Percentiles rank a stretch among this genome's conserved stretches.
These are phyloP conservation scores for Leccinum incarnatum DNA, from an alignment of 768 basidiomycete genomes.

Conservation along the genomic window DNA sequence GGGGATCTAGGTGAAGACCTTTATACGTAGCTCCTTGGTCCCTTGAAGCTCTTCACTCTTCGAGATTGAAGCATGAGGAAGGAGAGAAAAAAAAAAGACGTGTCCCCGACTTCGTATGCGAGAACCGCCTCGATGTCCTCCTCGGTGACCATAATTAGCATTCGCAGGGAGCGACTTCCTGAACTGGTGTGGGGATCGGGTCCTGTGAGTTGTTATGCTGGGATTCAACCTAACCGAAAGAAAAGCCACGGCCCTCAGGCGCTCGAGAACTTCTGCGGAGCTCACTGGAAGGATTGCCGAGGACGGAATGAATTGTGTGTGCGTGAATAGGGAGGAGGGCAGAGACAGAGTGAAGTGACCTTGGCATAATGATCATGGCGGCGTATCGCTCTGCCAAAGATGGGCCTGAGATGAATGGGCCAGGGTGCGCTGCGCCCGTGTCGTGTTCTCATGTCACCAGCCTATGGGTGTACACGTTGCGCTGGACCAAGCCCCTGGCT, in stretches of 20 bases:
- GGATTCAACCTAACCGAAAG: conserved; percentile 22
- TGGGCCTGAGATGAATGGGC: conserved; percentile 14
- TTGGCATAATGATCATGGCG: conserved; percentile 15
- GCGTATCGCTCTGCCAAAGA: conserved; percentile 8
- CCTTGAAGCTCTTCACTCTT: conserved; percentile 3
- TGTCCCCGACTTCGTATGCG: conserved; percentile 10
- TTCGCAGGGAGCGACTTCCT: conserved; percentile 14
- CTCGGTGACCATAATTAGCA: conserved; percentile 26
- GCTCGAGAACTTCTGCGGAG: conserved; percentile 15
- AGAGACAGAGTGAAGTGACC: neutral
- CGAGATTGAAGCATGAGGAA: conserved; percentile 20
- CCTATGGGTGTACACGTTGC: conserved; percentile 16
- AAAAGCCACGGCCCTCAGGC: conserved; percentile 20
- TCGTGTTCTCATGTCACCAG: conserved; percentile 26
- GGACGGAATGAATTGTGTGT: conserved; percentile 10
- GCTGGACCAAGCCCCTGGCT: conserved; percentile 10
- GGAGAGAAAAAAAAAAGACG: conserved; percentile 1
- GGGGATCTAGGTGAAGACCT: conserved; percentile 2
- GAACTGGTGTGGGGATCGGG: conserved; percentile 13
- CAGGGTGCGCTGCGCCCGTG: conserved; percentile 15
- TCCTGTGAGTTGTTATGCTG: conserved; percentile 18
- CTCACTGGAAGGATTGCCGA: conserved; percentile 9
- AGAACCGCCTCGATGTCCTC: conserved; percentile 17
- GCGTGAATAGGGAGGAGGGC: conserved; percentile 7
- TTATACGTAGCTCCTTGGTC: conserved; percentile 22